phyloP scores from a whole-genome alignment of 192 early-diverging fungal genomes.

The Tieghemiomyces parasiticus region DNA sequence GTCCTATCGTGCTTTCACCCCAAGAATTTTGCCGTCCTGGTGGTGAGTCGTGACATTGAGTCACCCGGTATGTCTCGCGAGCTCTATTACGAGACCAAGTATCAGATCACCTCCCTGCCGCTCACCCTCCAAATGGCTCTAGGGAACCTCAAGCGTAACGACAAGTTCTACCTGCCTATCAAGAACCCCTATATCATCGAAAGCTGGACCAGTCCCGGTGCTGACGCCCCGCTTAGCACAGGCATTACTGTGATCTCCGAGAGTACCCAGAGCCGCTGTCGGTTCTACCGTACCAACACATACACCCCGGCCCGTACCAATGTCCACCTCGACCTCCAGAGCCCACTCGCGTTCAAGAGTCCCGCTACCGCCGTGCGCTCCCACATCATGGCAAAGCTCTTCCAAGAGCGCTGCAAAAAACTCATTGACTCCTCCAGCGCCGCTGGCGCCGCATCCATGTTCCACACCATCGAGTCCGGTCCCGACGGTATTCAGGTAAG shows the following conservation, averaged over 20 bases:
- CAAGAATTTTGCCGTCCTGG: conserved; percentile 7
- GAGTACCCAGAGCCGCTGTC: neutral
- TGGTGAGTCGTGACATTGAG: conserved; percentile 8
- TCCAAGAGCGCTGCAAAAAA: neutral
- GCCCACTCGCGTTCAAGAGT: conserved; percentile 5
- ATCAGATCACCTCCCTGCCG: conserved; percentile 10
- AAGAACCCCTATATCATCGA: conserved; percentile 7
- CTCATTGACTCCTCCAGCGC: neutral
- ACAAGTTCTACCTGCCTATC: conserved; percentile 8
- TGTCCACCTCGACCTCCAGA: conserved; percentile 1
- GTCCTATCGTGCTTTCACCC: neutral
- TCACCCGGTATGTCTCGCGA: conserved; percentile 9
- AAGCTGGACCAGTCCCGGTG: neutral
- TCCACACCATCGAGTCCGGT: conserved; percentile 6
- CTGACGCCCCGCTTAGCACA: neutral
- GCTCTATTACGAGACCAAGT: conserved; percentile 7
- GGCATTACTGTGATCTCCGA: neutral
- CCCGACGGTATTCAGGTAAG: conserved; percentile 10
- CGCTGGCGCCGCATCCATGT: conserved; percentile 8
- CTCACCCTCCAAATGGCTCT: conserved; percentile 9
- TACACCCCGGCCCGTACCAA: conserved; percentile 3
- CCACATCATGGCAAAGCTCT: neutral
- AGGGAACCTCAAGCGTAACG: neutral
- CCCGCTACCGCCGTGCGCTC: neutral
- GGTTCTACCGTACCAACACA: conserved; percentile 1